phyloP scores from a whole-genome alignment of 352 stramenopile species.

The Peronospora farinosa region DNA sequence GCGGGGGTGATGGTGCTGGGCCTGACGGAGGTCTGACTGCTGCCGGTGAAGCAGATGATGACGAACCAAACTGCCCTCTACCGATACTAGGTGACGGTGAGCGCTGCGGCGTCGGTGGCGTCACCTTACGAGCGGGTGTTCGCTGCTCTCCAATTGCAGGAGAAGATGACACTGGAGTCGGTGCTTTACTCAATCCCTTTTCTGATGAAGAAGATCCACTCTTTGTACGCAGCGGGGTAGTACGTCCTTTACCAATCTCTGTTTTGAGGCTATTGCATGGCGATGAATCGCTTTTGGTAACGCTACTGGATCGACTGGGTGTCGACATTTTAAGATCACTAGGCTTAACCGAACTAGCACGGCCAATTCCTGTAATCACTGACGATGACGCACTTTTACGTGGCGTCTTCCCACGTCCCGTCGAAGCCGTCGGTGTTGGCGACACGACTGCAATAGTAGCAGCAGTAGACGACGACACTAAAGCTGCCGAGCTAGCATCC shows the following conservation, averaged over 20 bases:
- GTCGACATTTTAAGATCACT: slow-evolving; percentile 77
- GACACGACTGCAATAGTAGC: slow-evolving; percentile 2
- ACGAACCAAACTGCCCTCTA: slow-evolving; percentile 23
- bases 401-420: slow-evolving; percentile 45
- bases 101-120: slow-evolving; percentile 31
- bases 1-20: slow-evolving; percentile 20
- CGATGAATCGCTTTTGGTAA: slow-evolving; percentile 47
- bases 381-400: slow-evolving; percentile 58
- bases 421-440: slow-evolving; percentile 4
- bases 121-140: slow-evolving; percentile 32
- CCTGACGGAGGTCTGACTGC: slow-evolving; percentile 18
- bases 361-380: slow-evolving; percentile 66
- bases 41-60: slow-evolving; percentile 32
- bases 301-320: slow-evolving; percentile 42
- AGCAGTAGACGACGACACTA: slow-evolving; percentile 5
- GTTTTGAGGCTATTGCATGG: slow-evolving; percentile 26
- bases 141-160: slow-evolving; percentile 28
- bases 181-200: slow-evolving; percentile 25
- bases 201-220: slow-evolving; percentile 34
- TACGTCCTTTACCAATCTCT: slow-evolving; percentile 39
- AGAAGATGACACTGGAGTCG: slow-evolving; percentile 27
- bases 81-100: slow-evolving; percentile 31
- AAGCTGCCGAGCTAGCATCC: slow-evolving; percentile 22
- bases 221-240: slow-evolving; percentile 52
- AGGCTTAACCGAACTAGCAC: slow-evolving; percentile 63